A percentile compares a stretch with the other conserved stretches of the same genome.
These are phyloP conservation scores for Crotalaria pallida DNA, from an alignment of 306 rosid genomes.

Conservation along the genomic window DNA sequence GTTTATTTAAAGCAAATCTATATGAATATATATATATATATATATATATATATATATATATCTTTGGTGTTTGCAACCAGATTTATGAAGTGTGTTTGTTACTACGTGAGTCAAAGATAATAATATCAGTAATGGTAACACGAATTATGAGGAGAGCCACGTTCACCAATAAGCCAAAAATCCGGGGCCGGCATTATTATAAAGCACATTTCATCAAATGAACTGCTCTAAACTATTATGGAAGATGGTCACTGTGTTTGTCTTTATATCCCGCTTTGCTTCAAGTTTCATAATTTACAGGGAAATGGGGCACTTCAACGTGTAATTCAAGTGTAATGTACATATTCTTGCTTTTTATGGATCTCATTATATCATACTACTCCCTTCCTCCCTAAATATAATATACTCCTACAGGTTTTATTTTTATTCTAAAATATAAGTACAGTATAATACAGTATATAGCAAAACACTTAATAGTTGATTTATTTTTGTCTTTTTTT, in stretches of 20 bases:
- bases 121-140: conserved; percentile 3
- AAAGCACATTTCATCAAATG: not conserved
- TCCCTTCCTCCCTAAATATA: too few species aligned
- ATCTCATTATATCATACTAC: too few species aligned
- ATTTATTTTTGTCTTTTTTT: too few species aligned
- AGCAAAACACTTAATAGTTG: too few species aligned
- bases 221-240: not conserved
- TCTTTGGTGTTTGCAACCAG: not conserved
- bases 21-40: not conserved
- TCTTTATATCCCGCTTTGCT: not conserved
- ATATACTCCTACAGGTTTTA: too few species aligned
- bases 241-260: not conserved
- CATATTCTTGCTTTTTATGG: too few species aligned
- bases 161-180: conserved; percentile 27
- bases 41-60: too few species aligned
- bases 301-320: too few species aligned
- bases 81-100: not conserved
- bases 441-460: too few species aligned
- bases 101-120: conserved; percentile 3
- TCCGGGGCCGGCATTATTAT: not conserved
- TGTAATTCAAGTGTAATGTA: too few species aligned
- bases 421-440: too few species aligned
- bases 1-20: not conserved
- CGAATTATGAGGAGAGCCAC: conserved; percentile 29
- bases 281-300: too few species aligned